Percentiles rank a stretch among this genome's conserved stretches.
phyloP scores from a whole-genome alignment of 352 stramenopile species.

The Pythium coloratum region DNA sequence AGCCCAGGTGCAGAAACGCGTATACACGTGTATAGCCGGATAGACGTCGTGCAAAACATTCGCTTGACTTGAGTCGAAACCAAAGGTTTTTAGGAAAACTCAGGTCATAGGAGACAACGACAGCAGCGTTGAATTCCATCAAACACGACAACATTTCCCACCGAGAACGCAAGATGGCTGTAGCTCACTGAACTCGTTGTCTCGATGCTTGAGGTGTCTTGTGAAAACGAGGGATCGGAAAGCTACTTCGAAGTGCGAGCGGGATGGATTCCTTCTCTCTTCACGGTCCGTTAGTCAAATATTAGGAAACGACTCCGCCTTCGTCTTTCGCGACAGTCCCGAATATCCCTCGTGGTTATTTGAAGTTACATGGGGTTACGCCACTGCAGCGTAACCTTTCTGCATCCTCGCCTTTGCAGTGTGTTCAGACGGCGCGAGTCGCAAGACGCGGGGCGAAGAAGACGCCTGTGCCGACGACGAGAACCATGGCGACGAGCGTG shows the following conservation, averaged over 20 bases:
- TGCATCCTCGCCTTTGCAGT: background rate
- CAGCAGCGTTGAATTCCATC: too few relatives aligned
- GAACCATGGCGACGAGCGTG: conserved; percentile 26
- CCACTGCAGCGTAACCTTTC: too few relatives aligned
- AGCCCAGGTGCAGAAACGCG: background rate
- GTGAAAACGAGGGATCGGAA: too few relatives aligned
- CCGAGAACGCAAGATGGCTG: too few relatives aligned
- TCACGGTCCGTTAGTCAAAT: background rate
- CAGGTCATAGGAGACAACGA: too few relatives aligned
- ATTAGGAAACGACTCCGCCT: background rate
- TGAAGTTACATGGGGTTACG: too few relatives aligned
- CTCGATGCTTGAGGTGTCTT: too few relatives aligned
- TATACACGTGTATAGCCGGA: background rate
- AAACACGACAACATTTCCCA: too few relatives aligned
- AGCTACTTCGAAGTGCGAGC: too few relatives aligned
- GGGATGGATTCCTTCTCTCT: too few relatives aligned
- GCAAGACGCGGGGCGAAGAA: background rate
- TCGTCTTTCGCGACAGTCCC: background rate
- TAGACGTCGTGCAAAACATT: background rate
- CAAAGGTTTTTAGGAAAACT: too few relatives aligned
- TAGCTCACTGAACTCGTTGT: too few relatives aligned
- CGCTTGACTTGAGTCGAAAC: background rate
- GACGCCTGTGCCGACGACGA: background rate
- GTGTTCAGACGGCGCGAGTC: background rate
- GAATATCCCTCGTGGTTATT: background rate